Percentiles rank a stretch among this genome's conserved stretches.
Conservation (phyloP, 2,329 filamentous ascomycete genomes). For the Dothideomycetidae sp. region DNA sequence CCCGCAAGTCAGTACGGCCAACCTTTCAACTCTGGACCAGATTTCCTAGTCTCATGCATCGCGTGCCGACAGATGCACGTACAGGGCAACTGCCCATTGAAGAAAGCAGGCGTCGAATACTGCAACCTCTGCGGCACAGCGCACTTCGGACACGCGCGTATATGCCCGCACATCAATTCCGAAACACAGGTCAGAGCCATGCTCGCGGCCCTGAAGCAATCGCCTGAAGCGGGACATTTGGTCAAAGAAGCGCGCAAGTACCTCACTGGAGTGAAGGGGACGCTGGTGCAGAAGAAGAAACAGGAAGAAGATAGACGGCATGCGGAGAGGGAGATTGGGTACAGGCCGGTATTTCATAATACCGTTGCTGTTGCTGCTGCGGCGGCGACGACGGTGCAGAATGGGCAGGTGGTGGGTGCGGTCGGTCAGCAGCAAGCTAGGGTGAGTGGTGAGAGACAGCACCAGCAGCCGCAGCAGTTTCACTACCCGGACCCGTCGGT, state of each 20-base stretch:
- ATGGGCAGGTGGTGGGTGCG: not conserved
- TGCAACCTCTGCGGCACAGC: constrained; percentile 52
- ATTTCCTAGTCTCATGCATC: constrained; percentile 29
- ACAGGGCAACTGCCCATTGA: constrained; percentile 46
- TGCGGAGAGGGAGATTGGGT: constrained; percentile 11
- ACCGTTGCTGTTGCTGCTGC: not conserved
- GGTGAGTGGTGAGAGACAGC: too few species aligned
- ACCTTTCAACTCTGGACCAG: constrained; percentile 8
- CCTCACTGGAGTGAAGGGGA: constrained; percentile 41
- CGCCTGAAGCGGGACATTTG: constrained; percentile 39
- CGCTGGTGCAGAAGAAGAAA: constrained; percentile 40
- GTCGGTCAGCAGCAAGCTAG: too few species aligned
- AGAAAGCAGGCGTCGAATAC: constrained; percentile 42
- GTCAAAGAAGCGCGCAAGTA: constrained; percentile 43
- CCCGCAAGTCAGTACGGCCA: not conserved
- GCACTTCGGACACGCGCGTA: constrained; percentile 41
- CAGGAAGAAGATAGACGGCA: constrained; percentile 21
- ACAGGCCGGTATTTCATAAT: not conserved
- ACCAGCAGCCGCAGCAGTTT: too few species aligned
- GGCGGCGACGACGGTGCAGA: not conserved
- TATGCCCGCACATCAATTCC: constrained; percentile 48
- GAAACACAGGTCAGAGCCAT: constrained; percentile 50
- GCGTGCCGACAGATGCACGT: constrained; percentile 42
- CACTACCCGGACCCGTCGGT: too few species aligned
- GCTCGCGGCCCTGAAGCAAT: constrained; percentile 46